phyloP scores from a whole-genome alignment of 2,329 filamentous ascomycete genomes.

The Clonostachys chloroleuca region DNA sequence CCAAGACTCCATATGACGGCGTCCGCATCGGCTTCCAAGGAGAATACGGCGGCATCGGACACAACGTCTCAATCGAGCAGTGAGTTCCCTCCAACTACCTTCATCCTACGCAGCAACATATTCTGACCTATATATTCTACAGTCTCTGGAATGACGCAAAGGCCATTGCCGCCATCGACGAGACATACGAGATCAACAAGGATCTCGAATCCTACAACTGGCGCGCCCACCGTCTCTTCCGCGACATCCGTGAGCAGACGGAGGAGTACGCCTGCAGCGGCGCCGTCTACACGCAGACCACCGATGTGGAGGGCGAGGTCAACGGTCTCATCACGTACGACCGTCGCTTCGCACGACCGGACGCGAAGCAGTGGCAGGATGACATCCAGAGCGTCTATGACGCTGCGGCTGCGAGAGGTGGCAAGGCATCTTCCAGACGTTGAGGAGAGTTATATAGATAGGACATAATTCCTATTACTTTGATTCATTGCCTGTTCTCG shows the following conservation, averaged over 20 bases:
- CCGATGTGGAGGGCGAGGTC: slow-evolving; percentile 70
- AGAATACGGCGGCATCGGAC: slow-evolving; percentile 67
- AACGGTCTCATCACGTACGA: slow-evolving; percentile 70
- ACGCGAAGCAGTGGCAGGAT: slow-evolving; percentile 52
- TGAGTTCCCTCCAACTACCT: slow-evolving; percentile 22
- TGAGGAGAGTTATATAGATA: too few species aligned
- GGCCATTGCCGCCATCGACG: slow-evolving; percentile 55
- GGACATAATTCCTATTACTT: too few species aligned
- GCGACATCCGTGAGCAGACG: slow-evolving; percentile 58
- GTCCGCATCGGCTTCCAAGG: slow-evolving; percentile 63
- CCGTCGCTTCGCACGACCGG: slow-evolving; percentile 51
- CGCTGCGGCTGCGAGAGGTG: slow-evolving; percentile 32
- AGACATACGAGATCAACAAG: slow-evolving; percentile 63
- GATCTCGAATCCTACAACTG: slow-evolving; percentile 62
- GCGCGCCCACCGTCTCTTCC: slow-evolving; percentile 54
- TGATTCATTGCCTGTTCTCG: too few species aligned
- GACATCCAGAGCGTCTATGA: slow-evolving; percentile 58
- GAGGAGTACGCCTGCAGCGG: slow-evolving; percentile 59
- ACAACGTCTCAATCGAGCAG: slow-evolving; percentile 59
- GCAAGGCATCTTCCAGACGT: not conserved
- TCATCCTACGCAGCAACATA: not conserved
- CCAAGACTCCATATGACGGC: slow-evolving; percentile 50
- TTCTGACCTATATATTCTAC: not conserved
- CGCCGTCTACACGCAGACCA: slow-evolving; percentile 70
- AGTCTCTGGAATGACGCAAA: slow-evolving; percentile 61